phyloP scores from a whole-genome alignment of 805 yeast genomes.

The Nakazawaea molendinolei region DNA sequence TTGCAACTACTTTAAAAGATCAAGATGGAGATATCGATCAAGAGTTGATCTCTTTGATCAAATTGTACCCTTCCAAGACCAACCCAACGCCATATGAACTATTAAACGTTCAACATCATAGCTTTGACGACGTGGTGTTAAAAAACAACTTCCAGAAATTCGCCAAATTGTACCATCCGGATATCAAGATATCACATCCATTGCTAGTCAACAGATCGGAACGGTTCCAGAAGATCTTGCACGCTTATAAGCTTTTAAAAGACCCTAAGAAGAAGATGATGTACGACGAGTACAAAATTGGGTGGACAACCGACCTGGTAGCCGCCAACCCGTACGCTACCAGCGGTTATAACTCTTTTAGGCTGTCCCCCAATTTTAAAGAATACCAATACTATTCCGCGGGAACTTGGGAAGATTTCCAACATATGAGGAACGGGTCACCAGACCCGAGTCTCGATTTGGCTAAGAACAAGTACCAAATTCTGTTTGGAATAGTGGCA shows the following conservation, averaged over 20 bases:
- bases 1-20: too few species aligned
- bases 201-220: slow-evolving; percentile 20
- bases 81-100: slow-evolving; percentile 70
- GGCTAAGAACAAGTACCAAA: slow-evolving; percentile 21
- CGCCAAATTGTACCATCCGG: slow-evolving; percentile 84
- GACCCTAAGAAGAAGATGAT: slow-evolving; percentile 34
- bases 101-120: slow-evolving; percentile 33
- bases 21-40: slow-evolving; percentile 14
- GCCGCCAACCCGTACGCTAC: too few species aligned
- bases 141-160: slow-evolving; percentile 47
- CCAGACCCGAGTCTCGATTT: slow-evolving; percentile 16
- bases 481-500: slow-evolving; percentile 21
- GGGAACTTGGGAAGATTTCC: slow-evolving; percentile 59
- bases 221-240: slow-evolving; percentile 48
- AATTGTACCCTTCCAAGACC: slow-evolving; percentile 36
- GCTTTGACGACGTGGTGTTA: slow-evolving; percentile 31
- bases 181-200: slow-evolving; percentile 21
- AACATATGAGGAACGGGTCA: slow-evolving; percentile 20
- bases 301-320: slow-evolving; percentile 32
- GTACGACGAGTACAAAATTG: slow-evolving; percentile 40
- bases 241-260: slow-evolving; percentile 52
- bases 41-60: slow-evolving; percentile 19
- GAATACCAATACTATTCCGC: slow-evolving; percentile 48
- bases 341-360: slow-evolving; percentile 3
- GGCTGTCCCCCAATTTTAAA: slow-evolving; percentile 4